phyloP scores from a whole-genome alignment of 2,329 filamentous ascomycete species.

The Scedosporium boydii region DNA sequence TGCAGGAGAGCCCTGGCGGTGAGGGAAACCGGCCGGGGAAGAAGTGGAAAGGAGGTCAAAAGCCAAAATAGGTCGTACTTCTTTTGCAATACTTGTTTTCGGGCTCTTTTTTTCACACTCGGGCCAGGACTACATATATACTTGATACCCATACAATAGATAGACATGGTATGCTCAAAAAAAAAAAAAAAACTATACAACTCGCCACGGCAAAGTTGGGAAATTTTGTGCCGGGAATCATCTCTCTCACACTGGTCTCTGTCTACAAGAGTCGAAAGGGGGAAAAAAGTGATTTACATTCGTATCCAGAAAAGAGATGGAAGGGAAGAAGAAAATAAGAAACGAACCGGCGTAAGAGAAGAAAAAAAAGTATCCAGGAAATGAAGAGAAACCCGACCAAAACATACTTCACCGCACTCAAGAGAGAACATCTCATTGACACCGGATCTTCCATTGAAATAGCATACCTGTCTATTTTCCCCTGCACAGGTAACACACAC shows the following conservation, averaged over 20 bases:
- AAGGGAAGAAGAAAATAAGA: neutral
- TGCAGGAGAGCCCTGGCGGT: constrained; percentile 16
- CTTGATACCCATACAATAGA: neutral
- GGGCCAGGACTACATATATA: too few relatives aligned
- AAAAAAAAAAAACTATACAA: too few relatives aligned
- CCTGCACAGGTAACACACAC: neutral
- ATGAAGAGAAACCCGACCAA: neutral
- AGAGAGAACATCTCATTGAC: neutral
- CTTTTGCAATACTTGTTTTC: neutral
- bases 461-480: neutral
- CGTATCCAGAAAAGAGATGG: neutral
- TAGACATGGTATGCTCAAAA: neutral
- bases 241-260: neutral
- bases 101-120: neutral
- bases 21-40: constrained; percentile 18
- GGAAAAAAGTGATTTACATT: neutral
- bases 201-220: neutral
- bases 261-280: neutral
- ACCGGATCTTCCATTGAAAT: neutral
- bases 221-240: neutral
- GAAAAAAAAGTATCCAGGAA: neutral
- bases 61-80: constrained; percentile 1
- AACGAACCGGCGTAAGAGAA: neutral
- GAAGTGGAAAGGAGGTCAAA: constrained; percentile 8
- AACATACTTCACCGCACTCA: neutral